Conservation (phyloP, 1,284 basidiomycete species). For the Leccinum subatratum region DNA sequence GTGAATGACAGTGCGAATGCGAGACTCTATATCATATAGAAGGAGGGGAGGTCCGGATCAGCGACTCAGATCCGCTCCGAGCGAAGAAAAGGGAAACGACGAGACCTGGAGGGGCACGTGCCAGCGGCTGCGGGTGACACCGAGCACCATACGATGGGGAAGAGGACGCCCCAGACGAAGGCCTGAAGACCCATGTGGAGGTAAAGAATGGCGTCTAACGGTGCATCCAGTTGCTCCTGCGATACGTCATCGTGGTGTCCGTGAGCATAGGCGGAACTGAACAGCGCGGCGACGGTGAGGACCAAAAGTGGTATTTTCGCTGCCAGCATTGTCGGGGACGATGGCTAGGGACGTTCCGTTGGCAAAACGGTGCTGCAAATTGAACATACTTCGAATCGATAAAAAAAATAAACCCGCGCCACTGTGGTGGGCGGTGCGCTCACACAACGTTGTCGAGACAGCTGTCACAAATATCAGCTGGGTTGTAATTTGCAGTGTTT, state of each 20-base stretch:
- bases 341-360: too few species aligned
- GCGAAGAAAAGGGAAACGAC: slow-evolving; percentile 5
- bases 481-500: too few species aligned
- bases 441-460: too few species aligned
- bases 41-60: neutral
- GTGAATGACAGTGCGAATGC: slow-evolving; percentile 67
- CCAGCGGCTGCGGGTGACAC: slow-evolving; percentile 74
- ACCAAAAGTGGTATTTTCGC: neutral
- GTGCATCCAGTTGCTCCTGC: slow-evolving; percentile 60
- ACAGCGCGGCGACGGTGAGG: too few species aligned
- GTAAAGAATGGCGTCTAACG: slow-evolving; percentile 74
- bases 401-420: too few species aligned
- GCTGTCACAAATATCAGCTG: too few species aligned
- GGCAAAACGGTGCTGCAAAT: too few species aligned
- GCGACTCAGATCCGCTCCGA: neutral
- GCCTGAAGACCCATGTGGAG: slow-evolving; percentile 76
- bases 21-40: slow-evolving; percentile 47
- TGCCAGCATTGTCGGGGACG: neutral
- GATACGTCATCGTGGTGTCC: too few species aligned
- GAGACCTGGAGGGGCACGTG: slow-evolving; percentile 80
- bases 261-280: too few species aligned
- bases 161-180: slow-evolving; percentile 67
- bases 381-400: too few species aligned
- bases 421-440: too few species aligned
- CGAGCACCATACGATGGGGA: slow-evolving; percentile 49